Evolutionary conservation across 768 basidiomycete genomes (phyloP), one percentile per base, ranked within the genome.

Genomic region (Hysterangium stoloniferum): DNA sequence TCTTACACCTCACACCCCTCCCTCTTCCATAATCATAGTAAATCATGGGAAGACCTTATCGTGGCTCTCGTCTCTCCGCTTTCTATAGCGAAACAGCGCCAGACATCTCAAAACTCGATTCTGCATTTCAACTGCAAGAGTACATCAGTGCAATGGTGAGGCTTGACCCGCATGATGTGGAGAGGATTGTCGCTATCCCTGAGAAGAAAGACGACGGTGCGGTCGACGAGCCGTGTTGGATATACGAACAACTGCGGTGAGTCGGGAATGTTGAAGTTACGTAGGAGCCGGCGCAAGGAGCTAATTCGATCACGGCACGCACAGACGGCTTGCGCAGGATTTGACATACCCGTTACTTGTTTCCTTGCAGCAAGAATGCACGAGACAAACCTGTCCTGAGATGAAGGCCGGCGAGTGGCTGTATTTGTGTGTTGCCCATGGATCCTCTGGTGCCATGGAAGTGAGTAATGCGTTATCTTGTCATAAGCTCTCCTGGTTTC

Each of bases 371-470:
- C 81, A 84, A 58, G 88, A 90, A 63, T 98, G 94, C 62, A 89
- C 84, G 11, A 79, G 88, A 33, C 68, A 75, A 31, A 79, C 84
- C 8, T 99, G 95, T 71, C 90, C 93, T 1, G 85, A 95, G 68
- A 99, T 99, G 95, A 94, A 94, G 66, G 93, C 94, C n/a, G 90
- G 89, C 49, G 91, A 97, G 71, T 97, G 95, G 95, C 74, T 90
- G 25, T 98, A 96, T 66, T 70, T 97, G 5, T 98, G 95, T 58
- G 92, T 94, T 33, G 94, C 92, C 0, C 93, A 97, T 66, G 91
- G 89, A 19, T 88, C 82, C 59, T 87, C 88, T 52, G 84, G 84
- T 8, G 78, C 82, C 44, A 86, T 88, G 80, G 89, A 91, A 79
- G 88, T 87, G 58, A 40, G 76, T 41, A 6, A 12, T 34, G 6